Conservation (phyloP, 2,329 filamentous ascomycete genomes). For the Fusarium graminum region DNA sequence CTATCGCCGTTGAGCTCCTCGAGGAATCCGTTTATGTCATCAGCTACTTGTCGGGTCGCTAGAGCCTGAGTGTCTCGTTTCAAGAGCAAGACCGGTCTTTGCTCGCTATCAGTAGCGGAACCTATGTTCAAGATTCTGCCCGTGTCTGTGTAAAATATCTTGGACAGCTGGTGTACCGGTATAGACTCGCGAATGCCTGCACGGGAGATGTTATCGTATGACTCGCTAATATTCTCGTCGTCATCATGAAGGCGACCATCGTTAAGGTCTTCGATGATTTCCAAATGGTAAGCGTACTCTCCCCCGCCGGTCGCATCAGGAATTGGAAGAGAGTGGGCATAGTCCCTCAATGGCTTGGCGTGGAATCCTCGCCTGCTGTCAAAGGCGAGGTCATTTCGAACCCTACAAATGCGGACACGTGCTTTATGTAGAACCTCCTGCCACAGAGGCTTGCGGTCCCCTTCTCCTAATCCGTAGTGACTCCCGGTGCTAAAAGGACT, state of each 20-base stretch:
- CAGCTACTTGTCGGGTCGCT: constrained; percentile 5
- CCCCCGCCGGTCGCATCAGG: constrained; percentile 11
- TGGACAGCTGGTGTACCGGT: constrained; percentile 75
- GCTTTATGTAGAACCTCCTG: constrained; percentile 97
- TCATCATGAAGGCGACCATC: constrained; percentile 69
- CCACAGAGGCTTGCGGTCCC: constrained; percentile 80
- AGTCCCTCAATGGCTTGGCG: constrained; percentile 5
- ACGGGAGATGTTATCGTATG: constrained; percentile 58
- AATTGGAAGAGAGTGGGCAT: constrained; percentile 1
- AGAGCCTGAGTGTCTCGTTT: constrained; percentile 49
- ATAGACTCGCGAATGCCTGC: constrained; percentile 67
- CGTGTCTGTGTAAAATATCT: constrained; percentile 93
- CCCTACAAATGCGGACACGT: constrained; percentile 80
- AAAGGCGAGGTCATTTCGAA: constrained; percentile 59
- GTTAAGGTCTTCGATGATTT: constrained; percentile 84
- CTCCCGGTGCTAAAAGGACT: neutral
- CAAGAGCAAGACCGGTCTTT: constrained; percentile 53
- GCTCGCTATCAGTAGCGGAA: constrained; percentile 62
- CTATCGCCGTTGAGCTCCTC: constrained; percentile 58
- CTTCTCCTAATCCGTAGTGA: constrained; percentile 50
- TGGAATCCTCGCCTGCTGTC: constrained; percentile 40
- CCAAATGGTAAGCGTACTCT: constrained; percentile 80
- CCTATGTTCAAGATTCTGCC: constrained; percentile 88
- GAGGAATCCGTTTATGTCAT: constrained; percentile 46
- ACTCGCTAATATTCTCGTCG: constrained; percentile 50